These are phyloP conservation scores for Turnera subulata DNA, from an alignment of 345 rosid genomes.

Conservation along the genomic window DNA sequence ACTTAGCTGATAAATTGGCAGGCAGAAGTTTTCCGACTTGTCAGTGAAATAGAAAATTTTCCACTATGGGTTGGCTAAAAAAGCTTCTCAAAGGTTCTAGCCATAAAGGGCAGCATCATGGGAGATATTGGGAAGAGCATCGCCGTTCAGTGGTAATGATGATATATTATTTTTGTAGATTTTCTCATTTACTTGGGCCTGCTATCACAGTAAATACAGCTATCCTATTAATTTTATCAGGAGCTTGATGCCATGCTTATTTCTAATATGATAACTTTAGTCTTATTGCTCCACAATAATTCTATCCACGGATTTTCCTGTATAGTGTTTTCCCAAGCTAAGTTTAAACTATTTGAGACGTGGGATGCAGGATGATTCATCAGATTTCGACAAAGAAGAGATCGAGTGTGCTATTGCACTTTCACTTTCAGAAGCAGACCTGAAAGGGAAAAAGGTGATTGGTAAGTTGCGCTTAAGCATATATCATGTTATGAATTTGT, in stretches of 20 bases:
- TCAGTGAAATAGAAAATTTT: conserved; percentile 7
- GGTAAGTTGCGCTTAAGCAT: conserved; percentile 40
- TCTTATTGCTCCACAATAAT: no score
- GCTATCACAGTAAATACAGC: background rate
- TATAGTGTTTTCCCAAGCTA: background rate
- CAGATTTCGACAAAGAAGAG: conserved; percentile 79
- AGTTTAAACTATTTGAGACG: background rate
- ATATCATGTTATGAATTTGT: background rate
- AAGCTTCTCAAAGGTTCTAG: conserved; percentile 70
- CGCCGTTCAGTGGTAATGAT: conserved; percentile 55
- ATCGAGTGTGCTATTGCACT: conserved; percentile 77
- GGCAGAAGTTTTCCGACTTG: conserved; percentile 29
- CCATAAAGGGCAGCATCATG: conserved; percentile 45
- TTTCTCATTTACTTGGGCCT: conserved; percentile 5
- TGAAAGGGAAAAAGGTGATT: conserved; percentile 66
- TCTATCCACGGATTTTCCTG: conserved; percentile 1
- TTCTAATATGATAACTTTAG: no score
- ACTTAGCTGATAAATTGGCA: conserved; percentile 23
- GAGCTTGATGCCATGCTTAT: no score
- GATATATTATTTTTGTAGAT: background rate
- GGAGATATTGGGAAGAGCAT: conserved; percentile 53
- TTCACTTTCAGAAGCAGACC: conserved; percentile 71
- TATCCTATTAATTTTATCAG: no score
- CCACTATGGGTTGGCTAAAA: conserved; percentile 82
- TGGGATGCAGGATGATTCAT: conserved; percentile 59